Evolutionary conservation across 805 yeast species (phyloP).

Genomic region (Wickerhamiella azymoides): DNA sequence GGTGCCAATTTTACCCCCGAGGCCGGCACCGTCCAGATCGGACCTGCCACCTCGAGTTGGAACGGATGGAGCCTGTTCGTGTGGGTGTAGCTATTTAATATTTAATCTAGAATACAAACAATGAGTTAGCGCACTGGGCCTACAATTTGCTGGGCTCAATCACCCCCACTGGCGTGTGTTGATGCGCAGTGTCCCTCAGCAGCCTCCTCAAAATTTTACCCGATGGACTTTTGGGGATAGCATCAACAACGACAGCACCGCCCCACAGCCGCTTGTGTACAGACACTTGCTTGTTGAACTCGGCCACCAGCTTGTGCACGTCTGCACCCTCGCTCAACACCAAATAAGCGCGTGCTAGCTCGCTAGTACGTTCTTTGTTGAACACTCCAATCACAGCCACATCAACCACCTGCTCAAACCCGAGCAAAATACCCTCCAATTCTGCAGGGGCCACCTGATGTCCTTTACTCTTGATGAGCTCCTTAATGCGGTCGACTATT

Average conservation of each 20-base stretch:
- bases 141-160: too few species aligned
- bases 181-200: slow-evolving; percentile 40
- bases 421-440: slow-evolving; percentile 69
- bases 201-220: slow-evolving; percentile 90
- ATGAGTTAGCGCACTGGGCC: too few species aligned
- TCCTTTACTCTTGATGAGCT: slow-evolving; percentile 51
- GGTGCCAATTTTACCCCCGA: slow-evolving; percentile 36
- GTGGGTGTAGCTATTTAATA: slow-evolving; percentile 7
- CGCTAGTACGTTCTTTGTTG: slow-evolving; percentile 68
- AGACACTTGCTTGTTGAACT: slow-evolving; percentile 24
- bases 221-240: slow-evolving; percentile 82
- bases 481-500: slow-evolving; percentile 48
- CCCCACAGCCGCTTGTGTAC: slow-evolving; percentile 27
- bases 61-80: slow-evolving; percentile 22
- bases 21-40: slow-evolving; percentile 17
- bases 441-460: slow-evolving; percentile 91
- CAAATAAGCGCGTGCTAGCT: slow-evolving; percentile 25
- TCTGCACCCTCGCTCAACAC: slow-evolving; percentile 15
- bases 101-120: neutral
- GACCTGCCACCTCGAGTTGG: slow-evolving; percentile 13
- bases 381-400: slow-evolving; percentile 70
- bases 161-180: neutral
- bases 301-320: slow-evolving; percentile 17
- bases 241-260: slow-evolving; percentile 52
- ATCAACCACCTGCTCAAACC: slow-evolving; percentile 63